Evolutionary conservation across 768 basidiomycete species (phyloP).

Genomic region (Pisolithus marmoratus): DNA sequence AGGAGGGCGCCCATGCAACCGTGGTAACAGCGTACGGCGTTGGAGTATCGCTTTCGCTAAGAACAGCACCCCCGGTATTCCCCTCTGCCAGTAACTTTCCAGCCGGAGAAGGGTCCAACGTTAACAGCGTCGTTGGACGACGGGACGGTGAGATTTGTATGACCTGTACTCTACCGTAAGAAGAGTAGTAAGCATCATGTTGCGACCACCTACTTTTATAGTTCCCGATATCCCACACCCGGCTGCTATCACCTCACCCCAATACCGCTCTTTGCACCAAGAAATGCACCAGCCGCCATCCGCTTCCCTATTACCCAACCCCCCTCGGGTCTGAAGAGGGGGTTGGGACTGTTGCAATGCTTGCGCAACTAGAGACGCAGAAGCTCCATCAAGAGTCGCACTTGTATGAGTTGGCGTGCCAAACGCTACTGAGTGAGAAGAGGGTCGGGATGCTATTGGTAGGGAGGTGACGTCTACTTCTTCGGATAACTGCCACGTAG

Average conservation of each 20-base stretch:
- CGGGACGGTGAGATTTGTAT: slow-evolving; percentile 67
- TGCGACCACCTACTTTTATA: slow-evolving; percentile 55
- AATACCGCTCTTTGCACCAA: slow-evolving; percentile 95
- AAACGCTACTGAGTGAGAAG: slow-evolving; percentile 52
- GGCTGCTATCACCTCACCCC: slow-evolving; percentile 87
- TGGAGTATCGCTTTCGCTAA: slow-evolving; percentile 30
- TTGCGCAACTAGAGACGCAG: slow-evolving; percentile 57
- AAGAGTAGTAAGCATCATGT: not conserved
- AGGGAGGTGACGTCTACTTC: slow-evolving; percentile 70
- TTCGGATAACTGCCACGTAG: slow-evolving; percentile 70
- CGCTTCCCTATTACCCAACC: slow-evolving; percentile 66
- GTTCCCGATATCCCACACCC: slow-evolving; percentile 66
- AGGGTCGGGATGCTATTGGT: slow-evolving; percentile 35
- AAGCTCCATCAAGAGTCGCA: slow-evolving; percentile 47
- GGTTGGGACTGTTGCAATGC: slow-evolving; percentile 50
- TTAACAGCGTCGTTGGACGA: slow-evolving; percentile 60
- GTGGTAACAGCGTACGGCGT: slow-evolving; percentile 66
- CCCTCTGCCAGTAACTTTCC: slow-evolving; percentile 15
- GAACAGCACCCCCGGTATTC: slow-evolving; percentile 10
- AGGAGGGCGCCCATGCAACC: slow-evolving; percentile 91
- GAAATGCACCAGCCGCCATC: slow-evolving; percentile 90
- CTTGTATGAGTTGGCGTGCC: slow-evolving; percentile 68
- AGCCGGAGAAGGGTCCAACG: slow-evolving; percentile 40
- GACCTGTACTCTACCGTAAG: slow-evolving; percentile 39
- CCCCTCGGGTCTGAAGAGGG: slow-evolving; percentile 32